Evolutionary conservation across 2,329 filamentous ascomycete genomes (phyloP).

Genomic region (Fusarium abutilonis): DNA sequence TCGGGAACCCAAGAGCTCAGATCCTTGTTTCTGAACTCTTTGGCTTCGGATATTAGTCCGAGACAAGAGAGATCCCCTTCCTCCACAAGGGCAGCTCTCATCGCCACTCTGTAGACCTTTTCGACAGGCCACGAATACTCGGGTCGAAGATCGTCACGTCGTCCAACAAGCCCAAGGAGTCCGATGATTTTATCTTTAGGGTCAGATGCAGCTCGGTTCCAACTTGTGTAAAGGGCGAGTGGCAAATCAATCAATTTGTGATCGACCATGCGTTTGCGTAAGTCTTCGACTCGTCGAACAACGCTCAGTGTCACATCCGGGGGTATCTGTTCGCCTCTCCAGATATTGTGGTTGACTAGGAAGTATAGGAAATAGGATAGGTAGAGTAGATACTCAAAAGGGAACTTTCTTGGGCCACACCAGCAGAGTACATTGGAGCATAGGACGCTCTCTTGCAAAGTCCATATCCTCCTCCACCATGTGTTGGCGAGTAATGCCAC

Average conservation of each 20-base stretch:
- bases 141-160: neutral
- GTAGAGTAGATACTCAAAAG: slow-evolving; percentile 6
- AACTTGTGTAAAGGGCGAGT: slow-evolving; percentile 8
- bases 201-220: slow-evolving; percentile 8
- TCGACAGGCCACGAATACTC: slow-evolving; percentile 19
- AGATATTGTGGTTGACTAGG: neutral
- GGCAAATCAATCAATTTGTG: neutral
- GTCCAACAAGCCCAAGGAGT: neutral
- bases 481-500: slow-evolving; percentile 1
- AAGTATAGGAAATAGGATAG: slow-evolving; percentile 11
- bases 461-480: slow-evolving; percentile 24
- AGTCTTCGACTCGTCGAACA: neutral
- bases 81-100: slow-evolving; percentile 4
- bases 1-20: slow-evolving; percentile 9
- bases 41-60: slow-evolving; percentile 8
- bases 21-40: neutral
- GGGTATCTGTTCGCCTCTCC: neutral
- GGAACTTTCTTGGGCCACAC: slow-evolving; percentile 1
- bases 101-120: slow-evolving; percentile 9
- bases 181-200: slow-evolving; percentile 10
- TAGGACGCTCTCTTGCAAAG: slow-evolving; percentile 11
- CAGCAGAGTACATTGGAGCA: slow-evolving; percentile 12
- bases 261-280: neutral
- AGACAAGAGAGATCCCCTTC: slow-evolving; percentile 7
- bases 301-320: neutral